A percentile compares a stretch with the other conserved stretches of the same genome.
Conservation (phyloP, 2,329 filamentous ascomycete species). For the Exserohilum turcica region DNA sequence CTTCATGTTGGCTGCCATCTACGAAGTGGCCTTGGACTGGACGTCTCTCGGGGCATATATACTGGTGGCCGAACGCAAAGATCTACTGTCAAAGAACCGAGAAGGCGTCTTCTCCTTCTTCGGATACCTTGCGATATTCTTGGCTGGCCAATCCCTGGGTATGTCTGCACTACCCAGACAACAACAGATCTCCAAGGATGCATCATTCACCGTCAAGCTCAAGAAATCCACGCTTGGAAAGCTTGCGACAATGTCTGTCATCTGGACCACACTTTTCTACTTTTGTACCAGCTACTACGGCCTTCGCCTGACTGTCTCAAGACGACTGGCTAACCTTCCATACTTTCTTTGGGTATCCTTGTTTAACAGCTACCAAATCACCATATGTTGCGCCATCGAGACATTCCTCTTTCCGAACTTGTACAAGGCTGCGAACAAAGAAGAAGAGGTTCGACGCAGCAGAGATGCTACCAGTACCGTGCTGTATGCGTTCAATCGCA, state of each 20-base stretch:
- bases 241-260: slow-evolving; percentile 66
- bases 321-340: slow-evolving; percentile 87
- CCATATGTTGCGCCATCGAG: slow-evolving; percentile 79
- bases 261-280: slow-evolving; percentile 74
- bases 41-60: slow-evolving; percentile 83
- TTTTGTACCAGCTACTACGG: slow-evolving; percentile 74
- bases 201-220: slow-evolving; percentile 52
- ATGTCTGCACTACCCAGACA: slow-evolving; percentile 73
- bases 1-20: slow-evolving; percentile 68
- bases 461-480: slow-evolving; percentile 76
- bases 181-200: slow-evolving; percentile 51
- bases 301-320: slow-evolving; percentile 70
- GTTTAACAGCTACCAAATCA: slow-evolving; percentile 84
- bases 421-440: slow-evolving; percentile 61
- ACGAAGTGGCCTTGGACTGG: slow-evolving; percentile 74
- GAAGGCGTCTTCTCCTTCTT: slow-evolving; percentile 95
- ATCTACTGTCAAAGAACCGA: slow-evolving; percentile 85
- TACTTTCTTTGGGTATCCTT: slow-evolving; percentile 93
- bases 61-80: slow-evolving; percentile 76
- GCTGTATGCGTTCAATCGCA: slow-evolving; percentile 84
- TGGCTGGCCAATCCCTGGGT: slow-evolving; percentile 83
- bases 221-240: slow-evolving; percentile 65
- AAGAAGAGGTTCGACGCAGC: slow-evolving; percentile 67
- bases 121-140: slow-evolving; percentile 93
- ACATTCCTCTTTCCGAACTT: slow-evolving; percentile 75